phyloP scores from a whole-genome alignment of 768 basidiomycete genomes.

The Lanmaoa pseudosensibilis region DNA sequence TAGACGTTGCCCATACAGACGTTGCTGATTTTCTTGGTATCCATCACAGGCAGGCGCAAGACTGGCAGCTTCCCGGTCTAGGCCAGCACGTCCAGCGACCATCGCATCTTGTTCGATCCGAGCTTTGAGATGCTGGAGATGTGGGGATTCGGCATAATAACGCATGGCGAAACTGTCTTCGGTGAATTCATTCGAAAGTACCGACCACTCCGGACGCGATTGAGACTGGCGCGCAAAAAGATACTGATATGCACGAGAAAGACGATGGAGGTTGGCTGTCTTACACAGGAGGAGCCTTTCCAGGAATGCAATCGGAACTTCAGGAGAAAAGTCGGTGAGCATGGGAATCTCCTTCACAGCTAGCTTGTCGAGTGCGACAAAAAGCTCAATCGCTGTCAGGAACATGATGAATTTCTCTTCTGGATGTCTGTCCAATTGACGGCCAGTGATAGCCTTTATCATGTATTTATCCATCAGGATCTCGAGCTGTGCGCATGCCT shows the following conservation, averaged over 20 bases:
- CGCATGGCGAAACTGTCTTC: constrained; percentile 33
- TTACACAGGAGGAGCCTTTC: constrained; percentile 30
- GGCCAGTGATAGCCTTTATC: constrained; percentile 3
- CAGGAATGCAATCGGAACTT: constrained; percentile 20
- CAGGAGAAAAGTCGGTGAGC: constrained; percentile 33
- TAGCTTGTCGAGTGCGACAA: constrained; percentile 33
- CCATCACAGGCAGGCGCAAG: background rate
- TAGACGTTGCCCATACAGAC: no score
- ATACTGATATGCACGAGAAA: constrained; percentile 29
- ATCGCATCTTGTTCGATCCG: constrained; percentile 30
- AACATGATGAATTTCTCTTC: constrained; percentile 42
- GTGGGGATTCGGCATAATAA: constrained; percentile 30
- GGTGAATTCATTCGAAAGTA: constrained; percentile 29
- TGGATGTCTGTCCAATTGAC: no score
- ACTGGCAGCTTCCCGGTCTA: constrained; percentile 6
- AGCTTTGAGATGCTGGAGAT: constrained; percentile 25
- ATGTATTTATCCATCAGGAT: constrained; percentile 29
- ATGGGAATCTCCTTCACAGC: constrained; percentile 24
- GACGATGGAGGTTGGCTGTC: constrained; percentile 27
- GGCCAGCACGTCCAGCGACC: constrained; percentile 10
- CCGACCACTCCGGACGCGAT: constrained; percentile 22
- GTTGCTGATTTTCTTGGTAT: background rate
- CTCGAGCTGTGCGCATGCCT: constrained; percentile 17
- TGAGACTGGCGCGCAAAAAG: constrained; percentile 30
- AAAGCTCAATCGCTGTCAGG: constrained; percentile 37